Percentiles rank a stretch among this genome's conserved stretches.
These are phyloP conservation scores for Rhodofomes roseus DNA, from an alignment of 1,284 basidiomycete species.

Conservation along the genomic window DNA sequence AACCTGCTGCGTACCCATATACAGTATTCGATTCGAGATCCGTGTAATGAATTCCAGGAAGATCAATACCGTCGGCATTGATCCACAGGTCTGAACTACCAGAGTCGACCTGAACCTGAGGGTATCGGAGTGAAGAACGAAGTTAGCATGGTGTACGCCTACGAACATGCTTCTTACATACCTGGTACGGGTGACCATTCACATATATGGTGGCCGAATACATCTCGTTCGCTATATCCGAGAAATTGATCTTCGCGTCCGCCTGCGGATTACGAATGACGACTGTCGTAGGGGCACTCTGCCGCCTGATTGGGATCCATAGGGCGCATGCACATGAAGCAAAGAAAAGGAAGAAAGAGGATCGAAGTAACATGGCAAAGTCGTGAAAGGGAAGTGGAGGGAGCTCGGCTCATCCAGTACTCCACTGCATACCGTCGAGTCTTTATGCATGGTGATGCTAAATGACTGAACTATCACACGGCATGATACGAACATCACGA, in stretches of 20 bases:
- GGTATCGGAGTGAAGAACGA: too few species aligned
- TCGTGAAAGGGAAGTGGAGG: not conserved
- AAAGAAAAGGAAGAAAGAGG: not conserved
- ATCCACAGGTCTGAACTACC: conserved; percentile 6
- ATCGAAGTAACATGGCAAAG: not conserved
- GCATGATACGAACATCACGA: not conserved
- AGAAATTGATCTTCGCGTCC: not conserved
- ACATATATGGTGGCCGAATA: not conserved
- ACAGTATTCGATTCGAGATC: not conserved
- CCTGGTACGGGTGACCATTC: not conserved
- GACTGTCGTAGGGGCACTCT: not conserved
- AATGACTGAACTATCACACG: not conserved
- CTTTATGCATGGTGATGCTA: not conserved
- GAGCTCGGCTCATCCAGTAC: not conserved
- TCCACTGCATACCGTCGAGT: not conserved
- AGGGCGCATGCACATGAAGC: not conserved
- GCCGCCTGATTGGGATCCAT: not conserved
- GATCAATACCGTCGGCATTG: not conserved
- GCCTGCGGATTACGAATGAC: not conserved
- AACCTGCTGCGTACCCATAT: not conserved
- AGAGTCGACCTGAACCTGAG: conserved; percentile 4
- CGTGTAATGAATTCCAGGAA: not conserved
- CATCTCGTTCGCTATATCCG: not conserved
- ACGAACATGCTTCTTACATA: not conserved
- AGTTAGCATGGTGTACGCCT: too few species aligned